Percentiles rank a stretch among this genome's conserved stretches.
Conservation (phyloP, 305 asterid genomes). For the Fraxinus sp. region DNA sequence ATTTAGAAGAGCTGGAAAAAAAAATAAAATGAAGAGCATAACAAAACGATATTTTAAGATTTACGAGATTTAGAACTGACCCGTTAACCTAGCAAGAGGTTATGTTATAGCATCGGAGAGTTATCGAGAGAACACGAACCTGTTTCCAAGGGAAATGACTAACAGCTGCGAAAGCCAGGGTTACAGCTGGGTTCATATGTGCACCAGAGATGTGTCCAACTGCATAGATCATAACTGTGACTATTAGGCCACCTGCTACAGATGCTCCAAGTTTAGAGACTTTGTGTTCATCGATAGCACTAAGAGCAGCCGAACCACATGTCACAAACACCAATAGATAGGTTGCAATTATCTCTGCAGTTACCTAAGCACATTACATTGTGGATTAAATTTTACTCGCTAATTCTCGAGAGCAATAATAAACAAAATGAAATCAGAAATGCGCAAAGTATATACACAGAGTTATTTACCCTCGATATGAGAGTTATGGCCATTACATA, state of each 20-base stretch:
- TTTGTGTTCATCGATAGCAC: conserved; percentile 47
- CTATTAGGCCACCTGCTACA: conserved; percentile 75
- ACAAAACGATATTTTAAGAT: not conserved
- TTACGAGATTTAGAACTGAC: not conserved
- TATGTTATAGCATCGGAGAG: not conserved
- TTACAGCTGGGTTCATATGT: conserved; percentile 91
- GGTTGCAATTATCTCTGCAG: conserved; percentile 67
- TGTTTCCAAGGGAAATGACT: conserved; percentile 83
- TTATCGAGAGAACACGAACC: conserved; percentile 27
- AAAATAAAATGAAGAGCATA: not conserved
- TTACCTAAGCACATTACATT: conserved; percentile 38
- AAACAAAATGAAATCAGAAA: not conserved
- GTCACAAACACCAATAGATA: conserved; percentile 74
- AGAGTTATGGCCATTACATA: not conserved
- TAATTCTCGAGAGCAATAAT: not conserved
- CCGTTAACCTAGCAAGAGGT: not conserved
- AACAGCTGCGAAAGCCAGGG: conserved; percentile 73
- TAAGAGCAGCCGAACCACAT: conserved; percentile 77
- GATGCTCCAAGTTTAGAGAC: conserved; percentile 77
- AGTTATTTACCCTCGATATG: not conserved
- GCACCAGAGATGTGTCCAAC: conserved; percentile 95
- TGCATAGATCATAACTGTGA: conserved; percentile 83
- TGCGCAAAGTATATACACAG: not conserved
- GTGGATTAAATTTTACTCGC: not conserved
- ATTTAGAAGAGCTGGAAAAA: not conserved